Conservation (phyloP, 1,284 basidiomycete species). For the Grifola frondosa region DNA sequence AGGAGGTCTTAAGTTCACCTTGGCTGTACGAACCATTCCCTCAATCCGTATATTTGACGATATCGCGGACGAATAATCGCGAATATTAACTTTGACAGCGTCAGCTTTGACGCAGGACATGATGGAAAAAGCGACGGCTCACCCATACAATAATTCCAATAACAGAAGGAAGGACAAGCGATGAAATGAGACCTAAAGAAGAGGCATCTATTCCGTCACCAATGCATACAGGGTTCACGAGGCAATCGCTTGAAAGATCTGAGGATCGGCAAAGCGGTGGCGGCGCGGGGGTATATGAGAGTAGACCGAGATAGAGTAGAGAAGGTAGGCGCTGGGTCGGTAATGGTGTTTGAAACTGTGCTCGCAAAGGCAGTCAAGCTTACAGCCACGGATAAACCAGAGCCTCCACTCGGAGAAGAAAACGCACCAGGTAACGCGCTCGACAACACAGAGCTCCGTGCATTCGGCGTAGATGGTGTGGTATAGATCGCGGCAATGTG, state of each 20-base stretch:
- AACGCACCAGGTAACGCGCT: too few relatives aligned
- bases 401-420: not conserved
- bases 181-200: constrained; percentile 61
- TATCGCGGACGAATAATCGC: constrained; percentile 65
- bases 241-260: constrained; percentile 22
- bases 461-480: not conserved
- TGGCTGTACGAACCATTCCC: constrained; percentile 74
- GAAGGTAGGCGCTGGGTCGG: constrained; percentile 42
- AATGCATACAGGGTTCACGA: constrained; percentile 50
- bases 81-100: constrained; percentile 53
- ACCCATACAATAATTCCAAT: constrained; percentile 69
- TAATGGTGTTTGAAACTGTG: constrained; percentile 24
- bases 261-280: constrained; percentile 31
- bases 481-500: not conserved
- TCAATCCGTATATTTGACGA: constrained; percentile 65
- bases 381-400: constrained; percentile 10
- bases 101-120: constrained; percentile 3
- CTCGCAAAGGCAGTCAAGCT: constrained; percentile 38
- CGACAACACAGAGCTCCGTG: too few relatives aligned
- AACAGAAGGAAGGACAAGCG: constrained; percentile 53
- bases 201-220: constrained; percentile 63
- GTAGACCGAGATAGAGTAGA: constrained; percentile 42
- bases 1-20: constrained; percentile 66
- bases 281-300: constrained; percentile 32
- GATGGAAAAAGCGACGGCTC: constrained; percentile 27